phyloP scores from a whole-genome alignment of 768 basidiomycete species.

The Boletus rubropictus region DNA sequence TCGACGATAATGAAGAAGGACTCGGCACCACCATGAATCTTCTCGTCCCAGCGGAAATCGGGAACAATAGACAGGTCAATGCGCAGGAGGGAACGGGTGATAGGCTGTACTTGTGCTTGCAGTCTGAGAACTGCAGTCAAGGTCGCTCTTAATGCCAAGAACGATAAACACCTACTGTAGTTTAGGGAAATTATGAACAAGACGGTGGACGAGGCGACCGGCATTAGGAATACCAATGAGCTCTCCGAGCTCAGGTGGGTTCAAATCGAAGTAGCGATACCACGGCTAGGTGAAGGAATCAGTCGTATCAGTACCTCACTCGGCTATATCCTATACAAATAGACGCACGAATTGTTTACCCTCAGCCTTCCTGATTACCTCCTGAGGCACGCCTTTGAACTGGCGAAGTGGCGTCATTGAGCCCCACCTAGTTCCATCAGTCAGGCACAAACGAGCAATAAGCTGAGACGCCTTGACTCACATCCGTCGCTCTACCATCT shows the following conservation, averaged over 20 bases:
- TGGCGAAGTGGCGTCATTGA: constrained; percentile 97
- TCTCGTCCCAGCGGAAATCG: constrained; percentile 99
- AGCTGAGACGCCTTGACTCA: constrained; percentile 29
- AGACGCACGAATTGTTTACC: constrained; percentile 89
- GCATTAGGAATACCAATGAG: constrained; percentile 91
- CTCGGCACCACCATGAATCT: constrained; percentile 83
- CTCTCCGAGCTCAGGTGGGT: constrained; percentile 90
- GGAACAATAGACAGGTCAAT: constrained; percentile 92
- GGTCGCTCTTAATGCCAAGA: not conserved
- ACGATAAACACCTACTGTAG: constrained; percentile 54
- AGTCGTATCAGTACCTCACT: not conserved
- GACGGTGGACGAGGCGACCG: constrained; percentile 82
- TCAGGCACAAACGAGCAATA: not conserved
- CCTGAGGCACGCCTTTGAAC: constrained; percentile 84
- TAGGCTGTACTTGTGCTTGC: constrained; percentile 94
- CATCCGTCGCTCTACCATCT: constrained; percentile 91
- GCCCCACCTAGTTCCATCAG: constrained; percentile 64
- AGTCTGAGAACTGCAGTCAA: constrained; percentile 40
- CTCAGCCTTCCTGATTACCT: constrained; percentile 86
- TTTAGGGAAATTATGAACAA: constrained; percentile 96
- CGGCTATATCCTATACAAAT: not conserved
- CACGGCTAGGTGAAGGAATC: constrained; percentile 54
- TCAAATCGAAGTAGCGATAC: constrained; percentile 95
- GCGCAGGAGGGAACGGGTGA: constrained; percentile 87
- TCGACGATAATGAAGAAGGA: constrained; percentile 92